Conservation (phyloP, 441 rosid genomes). For the Populus trichocarpa region DNA sequence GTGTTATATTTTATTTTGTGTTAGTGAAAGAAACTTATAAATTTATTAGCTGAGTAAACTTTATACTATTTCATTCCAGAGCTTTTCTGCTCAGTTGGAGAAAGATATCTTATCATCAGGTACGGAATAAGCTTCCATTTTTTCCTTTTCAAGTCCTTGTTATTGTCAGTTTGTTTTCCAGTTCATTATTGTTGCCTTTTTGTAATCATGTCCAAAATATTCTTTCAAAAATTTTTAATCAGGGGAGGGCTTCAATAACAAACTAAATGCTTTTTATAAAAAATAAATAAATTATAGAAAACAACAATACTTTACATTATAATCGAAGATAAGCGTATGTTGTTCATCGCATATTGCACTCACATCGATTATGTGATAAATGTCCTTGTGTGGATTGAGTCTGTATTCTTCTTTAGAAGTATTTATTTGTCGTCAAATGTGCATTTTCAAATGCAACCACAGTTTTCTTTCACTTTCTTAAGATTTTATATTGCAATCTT, state of each 20-base stretch:
- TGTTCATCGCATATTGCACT: not conserved
- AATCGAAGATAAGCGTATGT: not conserved
- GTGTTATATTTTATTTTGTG: not conserved
- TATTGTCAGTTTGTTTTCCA: slow-evolving; percentile 8
- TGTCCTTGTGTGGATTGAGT: not conserved
- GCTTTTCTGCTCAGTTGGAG: slow-evolving; percentile 97
- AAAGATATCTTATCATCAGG: slow-evolving; percentile 84
- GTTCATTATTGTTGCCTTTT: slow-evolving; percentile 7
- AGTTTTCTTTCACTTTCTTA: slow-evolving; percentile 1
- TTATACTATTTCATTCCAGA: slow-evolving; percentile 51
- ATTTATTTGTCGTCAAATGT: not conserved
- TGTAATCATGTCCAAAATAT: not conserved
- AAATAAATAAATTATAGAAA: no score
- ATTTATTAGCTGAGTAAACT: slow-evolving; percentile 17
- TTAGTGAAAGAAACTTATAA: slow-evolving; percentile 5
- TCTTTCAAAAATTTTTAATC: not conserved
- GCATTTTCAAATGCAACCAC: not conserved
- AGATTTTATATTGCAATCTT: slow-evolving; percentile 5
- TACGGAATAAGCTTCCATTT: slow-evolving; percentile 22
- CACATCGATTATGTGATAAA: no score
- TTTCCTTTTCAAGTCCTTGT: not conserved
- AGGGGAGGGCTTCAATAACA: not conserved
- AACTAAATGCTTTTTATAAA: not conserved
- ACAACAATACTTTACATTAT: no score
- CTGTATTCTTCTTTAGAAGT: not conserved